These are phyloP conservation scores for Neonothopanus nambi DNA, from an alignment of 1,284 basidiomycete genomes.

Conservation along the genomic window DNA sequence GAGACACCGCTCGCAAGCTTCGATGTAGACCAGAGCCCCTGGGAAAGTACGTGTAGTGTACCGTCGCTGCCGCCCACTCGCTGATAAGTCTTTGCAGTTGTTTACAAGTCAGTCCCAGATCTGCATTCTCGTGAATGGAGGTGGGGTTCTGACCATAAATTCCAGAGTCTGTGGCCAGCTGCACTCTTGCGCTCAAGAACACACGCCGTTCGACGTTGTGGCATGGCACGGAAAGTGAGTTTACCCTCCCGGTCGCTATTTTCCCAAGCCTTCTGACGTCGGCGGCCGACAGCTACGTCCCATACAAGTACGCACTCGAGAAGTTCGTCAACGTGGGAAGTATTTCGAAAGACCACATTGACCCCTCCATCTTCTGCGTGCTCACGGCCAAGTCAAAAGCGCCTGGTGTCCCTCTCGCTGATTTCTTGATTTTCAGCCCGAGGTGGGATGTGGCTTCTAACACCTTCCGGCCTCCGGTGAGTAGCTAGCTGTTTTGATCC, in stretches of 20 bases:
- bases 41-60: slow-evolving; percentile 46
- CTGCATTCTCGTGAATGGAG: background rate
- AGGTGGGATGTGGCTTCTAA: slow-evolving; percentile 61
- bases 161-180: slow-evolving; percentile 56
- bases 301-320: slow-evolving; percentile 70
- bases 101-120: slow-evolving; percentile 7
- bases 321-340: slow-evolving; percentile 69
- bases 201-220: slow-evolving; percentile 75
- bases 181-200: slow-evolving; percentile 57
- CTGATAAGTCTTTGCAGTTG: slow-evolving; percentile 6
- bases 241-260: background rate
- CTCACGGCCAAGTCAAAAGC: slow-evolving; percentile 64
- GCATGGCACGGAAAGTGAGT: slow-evolving; percentile 68
- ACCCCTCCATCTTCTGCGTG: slow-evolving; percentile 66
- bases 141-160: slow-evolving; percentile 4
- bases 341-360: slow-evolving; percentile 66
- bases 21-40: slow-evolving; percentile 60
- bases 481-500: slow-evolving; percentile 10
- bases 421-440: slow-evolving; percentile 63
- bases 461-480: slow-evolving; percentile 49
- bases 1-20: slow-evolving; percentile 63
- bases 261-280: background rate
- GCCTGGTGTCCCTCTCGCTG: slow-evolving; percentile 54
- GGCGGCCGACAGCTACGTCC: slow-evolving; percentile 59
- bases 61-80: background rate